phyloP scores from a whole-genome alignment of 2,329 filamentous ascomycete genomes.

The Clarireedia hainanense region DNA sequence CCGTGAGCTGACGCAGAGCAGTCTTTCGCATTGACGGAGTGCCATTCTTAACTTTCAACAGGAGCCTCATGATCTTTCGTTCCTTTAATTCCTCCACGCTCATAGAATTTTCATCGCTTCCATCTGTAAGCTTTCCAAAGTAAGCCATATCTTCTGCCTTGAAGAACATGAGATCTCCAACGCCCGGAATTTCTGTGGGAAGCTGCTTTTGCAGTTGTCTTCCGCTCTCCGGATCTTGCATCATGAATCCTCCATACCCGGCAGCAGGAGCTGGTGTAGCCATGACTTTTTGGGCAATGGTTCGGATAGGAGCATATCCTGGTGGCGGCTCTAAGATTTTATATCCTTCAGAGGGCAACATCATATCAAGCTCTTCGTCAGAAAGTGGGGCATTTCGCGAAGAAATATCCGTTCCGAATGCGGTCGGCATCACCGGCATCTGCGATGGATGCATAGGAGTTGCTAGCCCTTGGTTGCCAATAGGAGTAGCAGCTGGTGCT shows the following conservation, averaged over 20 bases:
- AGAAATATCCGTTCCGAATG: constrained; percentile 76
- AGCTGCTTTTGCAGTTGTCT: constrained; percentile 81
- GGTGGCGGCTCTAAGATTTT: constrained; percentile 85
- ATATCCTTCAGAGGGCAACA: constrained; percentile 88
- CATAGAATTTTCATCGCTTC: constrained; percentile 82
- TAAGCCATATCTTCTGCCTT: constrained; percentile 98
- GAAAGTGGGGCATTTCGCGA: constrained; percentile 74
- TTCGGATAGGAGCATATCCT: constrained; percentile 79
- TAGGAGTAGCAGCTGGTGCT: constrained; percentile 72
- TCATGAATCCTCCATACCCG: constrained; percentile 68
- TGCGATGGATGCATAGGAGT: constrained; percentile 71
- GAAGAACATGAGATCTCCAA: constrained; percentile 95
- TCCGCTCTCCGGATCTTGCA: constrained; percentile 86
- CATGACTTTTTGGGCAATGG: constrained; percentile 67
- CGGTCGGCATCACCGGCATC: constrained; percentile 43
- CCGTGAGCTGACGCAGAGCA: constrained; percentile 89
- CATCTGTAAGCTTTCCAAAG: constrained; percentile 94
- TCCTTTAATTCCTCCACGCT: constrained; percentile 95
- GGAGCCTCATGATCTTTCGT: constrained; percentile 92
- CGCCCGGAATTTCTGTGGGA: constrained; percentile 90
- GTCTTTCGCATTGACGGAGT: constrained; percentile 99
- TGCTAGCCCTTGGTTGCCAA: constrained; percentile 64
- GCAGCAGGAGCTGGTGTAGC: constrained; percentile 66
- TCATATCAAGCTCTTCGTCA: constrained; percentile 87
- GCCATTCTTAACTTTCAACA: constrained; percentile 98